Conservation (phyloP, 192 early-diverging fungal genomes). For the Entomortierella lignicola region DNA sequence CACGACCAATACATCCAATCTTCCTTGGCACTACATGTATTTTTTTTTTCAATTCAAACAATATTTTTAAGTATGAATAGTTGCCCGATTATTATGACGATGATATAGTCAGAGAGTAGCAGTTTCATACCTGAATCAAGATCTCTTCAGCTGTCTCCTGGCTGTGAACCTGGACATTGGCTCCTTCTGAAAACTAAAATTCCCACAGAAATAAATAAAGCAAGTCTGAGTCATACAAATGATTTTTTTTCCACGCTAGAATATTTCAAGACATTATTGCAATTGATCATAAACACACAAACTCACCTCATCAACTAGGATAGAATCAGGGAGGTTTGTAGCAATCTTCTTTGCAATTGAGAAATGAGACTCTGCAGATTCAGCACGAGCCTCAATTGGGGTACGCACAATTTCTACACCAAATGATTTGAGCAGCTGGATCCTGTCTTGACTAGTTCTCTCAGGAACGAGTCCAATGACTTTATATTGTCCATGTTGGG, state of each 20-base stretch:
- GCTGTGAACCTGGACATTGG: constrained; percentile 55
- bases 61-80: neutral
- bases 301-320: constrained; percentile 74
- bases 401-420: constrained; percentile 79
- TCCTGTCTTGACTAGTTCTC: constrained; percentile 77
- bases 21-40: constrained; percentile 39
- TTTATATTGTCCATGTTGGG: constrained; percentile 55
- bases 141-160: constrained; percentile 72
- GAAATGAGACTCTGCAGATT: constrained; percentile 72
- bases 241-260: neutral
- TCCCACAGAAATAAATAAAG: neutral
- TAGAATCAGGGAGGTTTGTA: constrained; percentile 57
- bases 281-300: no score
- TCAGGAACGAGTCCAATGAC: constrained; percentile 75
- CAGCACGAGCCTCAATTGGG: constrained; percentile 72
- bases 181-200: constrained; percentile 29
- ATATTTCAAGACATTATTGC: no score
- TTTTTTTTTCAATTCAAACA: no score
- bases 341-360: constrained; percentile 70
- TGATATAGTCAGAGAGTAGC: no score
- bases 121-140: constrained; percentile 61
- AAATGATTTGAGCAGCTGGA: constrained; percentile 71
- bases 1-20: constrained; percentile 70
- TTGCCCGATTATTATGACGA: no score
- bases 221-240: constrained; percentile 5